phyloP scores from a whole-genome alignment of 208 protist species.

The Trypanosoma avium region DNA sequence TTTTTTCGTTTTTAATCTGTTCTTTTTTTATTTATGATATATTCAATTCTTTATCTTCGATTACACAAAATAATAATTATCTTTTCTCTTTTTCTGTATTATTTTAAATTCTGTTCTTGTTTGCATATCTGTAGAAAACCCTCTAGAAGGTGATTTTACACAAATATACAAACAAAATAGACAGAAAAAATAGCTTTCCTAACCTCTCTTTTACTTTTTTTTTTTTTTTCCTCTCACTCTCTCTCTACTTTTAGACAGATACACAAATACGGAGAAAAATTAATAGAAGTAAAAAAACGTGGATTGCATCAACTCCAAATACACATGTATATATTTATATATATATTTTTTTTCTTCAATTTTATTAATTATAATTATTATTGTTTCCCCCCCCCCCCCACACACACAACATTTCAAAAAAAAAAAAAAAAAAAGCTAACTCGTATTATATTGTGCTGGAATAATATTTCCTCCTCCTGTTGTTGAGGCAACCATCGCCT shows the following conservation, averaged over 20 bases:
- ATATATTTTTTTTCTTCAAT: constrained; percentile 7
- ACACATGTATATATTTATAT: constrained; percentile 3
- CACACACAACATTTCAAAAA: constrained; percentile 4
- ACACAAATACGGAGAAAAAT: too few relatives aligned
- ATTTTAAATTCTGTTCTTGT: too few relatives aligned
- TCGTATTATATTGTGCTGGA: constrained; percentile 7
- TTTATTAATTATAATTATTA: constrained; percentile 83
- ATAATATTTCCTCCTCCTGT: too few relatives aligned
- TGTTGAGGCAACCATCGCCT: constrained; percentile 28
- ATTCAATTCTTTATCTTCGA: too few relatives aligned
- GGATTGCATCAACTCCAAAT: too few relatives aligned
- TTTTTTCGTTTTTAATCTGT: background rate
- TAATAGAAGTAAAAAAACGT: too few relatives aligned
- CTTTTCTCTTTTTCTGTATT: background rate
- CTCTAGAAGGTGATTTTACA: too few relatives aligned
- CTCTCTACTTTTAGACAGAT: too few relatives aligned
- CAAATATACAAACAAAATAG: too few relatives aligned
- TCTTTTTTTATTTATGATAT: background rate
- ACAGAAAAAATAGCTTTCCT: background rate
- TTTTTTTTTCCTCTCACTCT: background rate
- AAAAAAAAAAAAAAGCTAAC: constrained; percentile 1
- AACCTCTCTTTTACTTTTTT: background rate
- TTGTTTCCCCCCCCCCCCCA: constrained; percentile 45
- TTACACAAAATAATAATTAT: too few relatives aligned
- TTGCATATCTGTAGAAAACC: too few relatives aligned